A percentile compares a stretch with the other conserved stretches of the same genome.
phyloP scores from a whole-genome alignment of 140 eudicot genomes.

The Oenanthe javanica region DNA sequence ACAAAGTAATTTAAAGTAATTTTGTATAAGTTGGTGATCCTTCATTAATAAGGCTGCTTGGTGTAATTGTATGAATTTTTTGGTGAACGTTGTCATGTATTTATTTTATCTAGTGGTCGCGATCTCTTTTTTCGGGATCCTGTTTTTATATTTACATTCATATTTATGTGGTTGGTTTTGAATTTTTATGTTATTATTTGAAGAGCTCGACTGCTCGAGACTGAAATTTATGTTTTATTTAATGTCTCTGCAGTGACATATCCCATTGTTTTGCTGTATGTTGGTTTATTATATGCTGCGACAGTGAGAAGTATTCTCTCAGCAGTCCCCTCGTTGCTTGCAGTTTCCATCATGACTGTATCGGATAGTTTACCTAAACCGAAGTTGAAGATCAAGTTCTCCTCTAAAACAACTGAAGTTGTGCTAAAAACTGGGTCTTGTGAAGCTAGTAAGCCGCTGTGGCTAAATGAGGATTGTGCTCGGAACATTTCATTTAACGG shows the following conservation, averaged over 20 bases:
- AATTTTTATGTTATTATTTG: neutral
- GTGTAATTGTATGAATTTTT: neutral
- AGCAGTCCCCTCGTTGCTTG: neutral
- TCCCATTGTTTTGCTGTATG: neutral
- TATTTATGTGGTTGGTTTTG: neutral
- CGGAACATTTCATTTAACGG: neutral
- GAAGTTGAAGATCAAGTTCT: conserved; percentile 34
- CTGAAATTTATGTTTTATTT: neutral
- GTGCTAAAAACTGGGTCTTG: conserved; percentile 8
- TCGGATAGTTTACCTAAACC: neutral
- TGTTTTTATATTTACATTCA: neutral
- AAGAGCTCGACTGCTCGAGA: neutral
- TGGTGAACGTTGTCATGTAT: too few relatives aligned
- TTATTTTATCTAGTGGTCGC: neutral
- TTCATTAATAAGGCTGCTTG: neutral
- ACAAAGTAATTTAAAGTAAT: neutral
- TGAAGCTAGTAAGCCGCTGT: conserved; percentile 6
- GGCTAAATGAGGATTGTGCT: neutral
- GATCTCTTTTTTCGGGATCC: neutral
- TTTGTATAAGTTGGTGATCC: neutral
- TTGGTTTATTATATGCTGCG: neutral
- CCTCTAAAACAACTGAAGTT: conserved; percentile 10
- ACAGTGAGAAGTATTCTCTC: neutral
- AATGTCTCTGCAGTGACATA: neutral
- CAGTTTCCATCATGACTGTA: conserved; percentile 15